These are phyloP conservation scores for Tricholoma furcatifolium DNA, from an alignment of 768 basidiomycete species.

Conservation along the genomic window DNA sequence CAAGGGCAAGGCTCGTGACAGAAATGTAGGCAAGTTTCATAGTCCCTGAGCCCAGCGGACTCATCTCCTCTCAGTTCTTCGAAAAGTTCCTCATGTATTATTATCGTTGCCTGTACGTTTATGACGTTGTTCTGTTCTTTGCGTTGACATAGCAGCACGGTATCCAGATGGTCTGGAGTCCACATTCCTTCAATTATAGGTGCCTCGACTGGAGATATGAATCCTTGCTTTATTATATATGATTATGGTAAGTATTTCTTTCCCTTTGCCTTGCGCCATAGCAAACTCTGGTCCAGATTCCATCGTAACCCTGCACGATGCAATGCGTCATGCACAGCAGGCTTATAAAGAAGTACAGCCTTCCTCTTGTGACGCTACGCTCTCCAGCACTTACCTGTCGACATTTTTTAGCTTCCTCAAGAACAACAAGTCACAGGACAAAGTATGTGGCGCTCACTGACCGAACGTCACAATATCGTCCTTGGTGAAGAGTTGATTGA, in stretches of 20 bases:
- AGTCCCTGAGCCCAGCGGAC: neutral
- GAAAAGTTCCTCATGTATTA: conserved; percentile 12
- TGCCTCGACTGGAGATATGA: conserved; percentile 9
- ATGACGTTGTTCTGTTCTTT: neutral
- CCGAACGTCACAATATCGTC: conserved; percentile 5
- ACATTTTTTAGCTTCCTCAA: conserved; percentile 4
- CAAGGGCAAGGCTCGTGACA: conserved; percentile 6
- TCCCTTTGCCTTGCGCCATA: neutral
- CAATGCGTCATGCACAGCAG: conserved; percentile 7
- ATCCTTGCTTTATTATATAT: conserved; percentile 12
- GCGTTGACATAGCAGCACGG: neutral
- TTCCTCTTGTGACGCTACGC: neutral
- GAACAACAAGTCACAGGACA: conserved; percentile 2
- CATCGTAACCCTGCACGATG: neutral
- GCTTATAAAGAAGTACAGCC: conserved; percentile 6
- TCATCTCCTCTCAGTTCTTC: conserved; percentile 1
- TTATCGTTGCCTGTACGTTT: conserved; percentile 8
- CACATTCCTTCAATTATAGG: conserved; percentile 8
- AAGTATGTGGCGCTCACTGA: conserved; percentile 10
- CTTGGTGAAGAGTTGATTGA: conserved; percentile 6
- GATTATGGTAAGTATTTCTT: neutral
- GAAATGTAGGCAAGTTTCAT: conserved; percentile 3
- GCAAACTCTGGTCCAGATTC: conserved; percentile 3
- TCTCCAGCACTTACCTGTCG: neutral
- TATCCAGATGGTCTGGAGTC: conserved; percentile 7